Conservation (phyloP, 345 rosid genomes). For the Eutrema yunnanense region DNA sequence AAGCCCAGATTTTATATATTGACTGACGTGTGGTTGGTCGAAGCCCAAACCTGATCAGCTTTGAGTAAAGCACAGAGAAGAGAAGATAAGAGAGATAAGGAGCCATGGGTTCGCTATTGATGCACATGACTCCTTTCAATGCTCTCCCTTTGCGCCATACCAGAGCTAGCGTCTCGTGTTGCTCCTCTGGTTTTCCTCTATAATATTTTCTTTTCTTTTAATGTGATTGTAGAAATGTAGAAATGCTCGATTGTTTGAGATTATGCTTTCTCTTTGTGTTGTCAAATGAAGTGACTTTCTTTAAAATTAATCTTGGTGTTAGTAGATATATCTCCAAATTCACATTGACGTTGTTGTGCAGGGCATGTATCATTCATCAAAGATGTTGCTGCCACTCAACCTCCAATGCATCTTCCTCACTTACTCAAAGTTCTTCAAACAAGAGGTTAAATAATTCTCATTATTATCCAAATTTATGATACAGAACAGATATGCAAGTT, state of each 20-base stretch:
- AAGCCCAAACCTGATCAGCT: background rate
- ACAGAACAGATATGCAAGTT: background rate
- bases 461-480: background rate
- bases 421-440: slow-evolving; percentile 71
- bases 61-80: background rate
- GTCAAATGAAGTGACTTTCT: background rate
- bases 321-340: background rate
- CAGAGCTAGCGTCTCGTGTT: slow-evolving; percentile 40
- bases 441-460: slow-evolving; percentile 39
- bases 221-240: background rate
- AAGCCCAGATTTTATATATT: background rate
- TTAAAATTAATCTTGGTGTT: background rate
- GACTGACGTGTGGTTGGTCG: background rate
- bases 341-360: slow-evolving; percentile 27
- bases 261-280: background rate
- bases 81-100: background rate
- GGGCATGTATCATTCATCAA: slow-evolving; percentile 67
- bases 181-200: slow-evolving; percentile 38
- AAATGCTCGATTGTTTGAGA: background rate
- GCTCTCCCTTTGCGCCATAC: slow-evolving; percentile 34
- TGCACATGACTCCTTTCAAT: slow-evolving; percentile 36
- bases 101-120: slow-evolving; percentile 25
- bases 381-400: slow-evolving; percentile 64
- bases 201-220: background rate
- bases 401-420: slow-evolving; percentile 58